Evolutionary conservation across 768 basidiomycete species (phyloP).

Genomic region (Pulveroboletus sp.): DNA sequence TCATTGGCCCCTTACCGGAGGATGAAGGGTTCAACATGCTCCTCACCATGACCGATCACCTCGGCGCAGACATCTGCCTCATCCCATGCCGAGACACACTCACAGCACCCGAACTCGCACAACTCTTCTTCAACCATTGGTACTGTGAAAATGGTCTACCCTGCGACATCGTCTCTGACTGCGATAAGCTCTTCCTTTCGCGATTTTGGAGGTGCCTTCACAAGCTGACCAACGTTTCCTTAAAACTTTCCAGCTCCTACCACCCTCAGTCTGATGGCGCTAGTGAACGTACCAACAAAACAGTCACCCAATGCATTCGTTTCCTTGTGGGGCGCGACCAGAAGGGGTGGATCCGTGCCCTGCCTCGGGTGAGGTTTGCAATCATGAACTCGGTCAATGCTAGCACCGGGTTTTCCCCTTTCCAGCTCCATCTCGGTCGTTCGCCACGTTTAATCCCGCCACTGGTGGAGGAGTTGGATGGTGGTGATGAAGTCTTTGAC

Average conservation of each 20-base stretch:
- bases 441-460: conserved; percentile 7
- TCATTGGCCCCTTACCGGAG: conserved; percentile 33
- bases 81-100: too few species aligned
- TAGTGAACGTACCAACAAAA: conserved; percentile 21
- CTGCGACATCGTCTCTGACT: conserved; percentile 18
- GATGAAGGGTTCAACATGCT: conserved; percentile 29
- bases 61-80: not conserved
- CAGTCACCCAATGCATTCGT: conserved; percentile 8
- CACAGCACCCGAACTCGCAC: not conserved
- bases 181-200: conserved; percentile 25
- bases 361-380: conserved; percentile 30
- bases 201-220: conserved; percentile 23
- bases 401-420: conserved; percentile 31
- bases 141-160: conserved; percentile 17
- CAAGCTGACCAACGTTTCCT: not conserved
- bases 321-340: conserved; percentile 9
- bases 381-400: conserved; percentile 33
- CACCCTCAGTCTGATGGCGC: conserved; percentile 29
- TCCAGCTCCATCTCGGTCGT: conserved; percentile 27
- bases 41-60: conserved; percentile 25
- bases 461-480: too few species aligned
- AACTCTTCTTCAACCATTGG: conserved; percentile 11
- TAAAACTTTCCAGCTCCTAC: conserved; percentile 23
- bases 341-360: conserved; percentile 26
- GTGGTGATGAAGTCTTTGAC: too few species aligned